A percentile compares a stretch with the other conserved stretches of the same genome.
These are phyloP conservation scores for Sindora glabra DNA, from an alignment of 306 rosid genomes.

Conservation along the genomic window DNA sequence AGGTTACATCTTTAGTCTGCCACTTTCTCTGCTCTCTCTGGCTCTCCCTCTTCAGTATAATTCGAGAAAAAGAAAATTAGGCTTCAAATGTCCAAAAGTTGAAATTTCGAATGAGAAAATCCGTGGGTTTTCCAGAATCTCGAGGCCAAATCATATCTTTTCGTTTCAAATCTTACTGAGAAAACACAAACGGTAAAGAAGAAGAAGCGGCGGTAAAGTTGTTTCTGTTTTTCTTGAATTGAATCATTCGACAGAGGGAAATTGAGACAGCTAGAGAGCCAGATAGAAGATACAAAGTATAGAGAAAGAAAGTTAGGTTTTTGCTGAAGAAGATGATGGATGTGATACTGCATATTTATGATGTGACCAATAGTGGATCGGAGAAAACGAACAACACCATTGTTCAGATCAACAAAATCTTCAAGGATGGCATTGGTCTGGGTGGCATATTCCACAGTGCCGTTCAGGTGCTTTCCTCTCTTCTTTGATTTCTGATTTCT, in stretches of 20 bases:
- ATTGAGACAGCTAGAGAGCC: no score
- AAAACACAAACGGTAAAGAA: background rate
- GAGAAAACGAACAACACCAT: slow-evolving; percentile 92
- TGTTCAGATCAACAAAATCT: slow-evolving; percentile 93
- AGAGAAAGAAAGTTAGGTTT: slow-evolving; percentile 17
- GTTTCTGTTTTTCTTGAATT: no score
- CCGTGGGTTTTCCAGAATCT: slow-evolving; percentile 23
- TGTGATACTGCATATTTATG: slow-evolving; percentile 78
- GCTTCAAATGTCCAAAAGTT: background rate
- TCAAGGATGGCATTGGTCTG: slow-evolving; percentile 93
- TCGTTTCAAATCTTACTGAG: background rate
- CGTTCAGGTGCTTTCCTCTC: slow-evolving; percentile 55
- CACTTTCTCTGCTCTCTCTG: slow-evolving; percentile 18
- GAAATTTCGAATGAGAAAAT: slow-evolving; percentile 4
- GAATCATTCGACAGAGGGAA: no score
- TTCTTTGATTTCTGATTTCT: background rate
- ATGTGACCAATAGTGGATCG: slow-evolving; percentile 98
- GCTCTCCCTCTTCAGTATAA: slow-evolving; percentile 7
- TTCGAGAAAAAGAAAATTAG: background rate
- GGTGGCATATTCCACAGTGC: slow-evolving; percentile 99
- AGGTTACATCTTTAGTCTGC: background rate
- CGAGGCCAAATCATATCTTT: slow-evolving; percentile 25
- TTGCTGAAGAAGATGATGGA: slow-evolving; percentile 61
- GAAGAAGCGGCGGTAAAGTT: background rate
- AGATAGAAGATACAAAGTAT: no score